Conservation (phyloP, 306 rosid genomes). For the Malus fusca region DNA sequence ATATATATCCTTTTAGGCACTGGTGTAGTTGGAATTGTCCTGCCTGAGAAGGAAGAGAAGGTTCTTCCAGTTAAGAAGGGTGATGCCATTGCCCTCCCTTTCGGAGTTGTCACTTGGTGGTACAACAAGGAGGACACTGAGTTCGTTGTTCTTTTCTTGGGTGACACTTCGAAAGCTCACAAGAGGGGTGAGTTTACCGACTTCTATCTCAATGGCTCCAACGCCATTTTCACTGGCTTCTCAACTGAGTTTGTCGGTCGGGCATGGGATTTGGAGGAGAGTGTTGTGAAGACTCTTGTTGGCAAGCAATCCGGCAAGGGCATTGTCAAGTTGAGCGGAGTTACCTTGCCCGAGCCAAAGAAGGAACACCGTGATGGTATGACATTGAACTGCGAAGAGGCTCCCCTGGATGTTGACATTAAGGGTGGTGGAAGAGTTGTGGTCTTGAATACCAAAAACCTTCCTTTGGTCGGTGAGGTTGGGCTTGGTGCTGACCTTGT, state of each 20-base stretch:
- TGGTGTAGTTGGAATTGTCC: constrained; percentile 62
- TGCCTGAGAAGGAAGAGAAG: constrained; percentile 66
- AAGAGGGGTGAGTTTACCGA: constrained; percentile 72
- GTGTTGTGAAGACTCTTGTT: constrained; percentile 38
- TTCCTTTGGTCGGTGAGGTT: constrained; percentile 75
- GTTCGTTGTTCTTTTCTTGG: constrained; percentile 61
- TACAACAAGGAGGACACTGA: constrained; percentile 61
- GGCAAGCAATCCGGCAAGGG: constrained; percentile 48
- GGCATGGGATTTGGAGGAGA: constrained; percentile 71
- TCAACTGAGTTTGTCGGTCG: constrained; percentile 65
- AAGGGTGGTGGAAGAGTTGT: constrained; percentile 76
- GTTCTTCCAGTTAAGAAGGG: constrained; percentile 70
- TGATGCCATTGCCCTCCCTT: constrained; percentile 79
- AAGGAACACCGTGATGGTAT: constrained; percentile 49
- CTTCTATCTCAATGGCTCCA: constrained; percentile 56
- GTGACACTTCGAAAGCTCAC: constrained; percentile 76
- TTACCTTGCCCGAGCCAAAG: constrained; percentile 45
- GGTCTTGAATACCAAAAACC: constrained; percentile 69
- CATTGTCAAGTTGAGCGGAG: constrained; percentile 42
- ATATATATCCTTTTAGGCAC: constrained; percentile 25
- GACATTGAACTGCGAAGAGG: constrained; percentile 74
- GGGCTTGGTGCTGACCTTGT: constrained; percentile 79
- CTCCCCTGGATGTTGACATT: constrained; percentile 66
- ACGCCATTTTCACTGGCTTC: constrained; percentile 70
- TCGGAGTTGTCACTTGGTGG: constrained; percentile 88